Evolutionary conservation across 1,284 basidiomycete species (phyloP), one percentile per base, ranked within the genome.

Genomic region (Apiotrichum siamense): DNA sequence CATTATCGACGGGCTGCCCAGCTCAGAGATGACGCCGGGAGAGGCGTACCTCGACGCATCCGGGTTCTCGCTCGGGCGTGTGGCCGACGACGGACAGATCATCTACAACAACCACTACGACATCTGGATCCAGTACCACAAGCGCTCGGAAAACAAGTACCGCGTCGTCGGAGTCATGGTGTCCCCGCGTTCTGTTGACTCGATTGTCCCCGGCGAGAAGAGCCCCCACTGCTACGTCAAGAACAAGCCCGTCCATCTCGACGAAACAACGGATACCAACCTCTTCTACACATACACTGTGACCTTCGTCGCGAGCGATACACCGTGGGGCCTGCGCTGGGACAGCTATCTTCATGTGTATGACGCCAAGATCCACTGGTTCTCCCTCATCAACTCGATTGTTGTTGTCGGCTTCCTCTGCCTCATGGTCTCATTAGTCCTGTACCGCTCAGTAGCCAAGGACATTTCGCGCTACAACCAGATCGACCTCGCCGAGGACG

Each of bases 401-500:
- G 84, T 93, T 55, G 89, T 96, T 56, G 88, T 86, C 27, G 77
- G 88, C 39, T 91, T 97, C 79, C 82, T 97, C 9, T 91, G 88
- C 63, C 81, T 85, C 47, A 66, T 97, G 89, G 93, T 97, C 33
- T 86, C 83, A 40, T 88, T 93, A 83, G 84, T 97, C 54, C 81
- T 98, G 18, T 76, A 86, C 55, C 83, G 91, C 48, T 91, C 84
- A 32, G 86, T 97, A 39, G 83, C 86, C 33, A 84, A 88, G 67
- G 94, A 98, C 77, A 94, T 97, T 57, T 84, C 83, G 47, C 83
- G 92, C n/a, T 98, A 97, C 76, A 96, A 97, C 66, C 87, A 89
- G 9, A 88, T 94, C 59, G 93, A 97, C 71, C 76, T 94, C 29
- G 87, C 85, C 61, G 93, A 97, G 71, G 92, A 97, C 63, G 88